Evolutionary conservation across 1,284 basidiomycete genomes (phyloP), one percentile per base, ranked within the genome.

Genomic region (Malassezia nana): DNA sequence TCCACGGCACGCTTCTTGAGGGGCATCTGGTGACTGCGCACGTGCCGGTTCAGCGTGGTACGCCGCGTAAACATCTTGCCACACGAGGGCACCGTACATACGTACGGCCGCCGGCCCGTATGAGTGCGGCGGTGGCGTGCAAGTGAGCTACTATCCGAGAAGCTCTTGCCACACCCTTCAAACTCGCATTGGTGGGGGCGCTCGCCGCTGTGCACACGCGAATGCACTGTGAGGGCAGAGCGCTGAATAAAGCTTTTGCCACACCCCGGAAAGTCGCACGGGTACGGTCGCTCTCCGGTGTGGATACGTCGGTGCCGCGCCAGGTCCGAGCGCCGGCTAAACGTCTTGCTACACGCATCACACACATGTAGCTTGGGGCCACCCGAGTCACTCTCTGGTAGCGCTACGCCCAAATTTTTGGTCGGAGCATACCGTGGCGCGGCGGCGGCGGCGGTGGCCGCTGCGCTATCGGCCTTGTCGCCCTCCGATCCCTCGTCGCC

Each of bases 191-290:
- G 81, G 74, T 89, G 87, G 2, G 87, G 87, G 69, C 86, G 86
- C 77, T 90, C 87, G 44, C 88, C 87, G 6, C 87, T 88, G 69
- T 90, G 87, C 8, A 87, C 85, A 32, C 87, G 83, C 50, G 81
- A 79, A 73, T 90, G 87, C 4, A 90, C 88, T 46, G 86, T 85
- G 52, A 90, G 76, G 20, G 88, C 88, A 0, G 68, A 70, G 35
- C 66, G 66, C 50, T 68, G 67, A 22, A 74, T 69, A 59, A 74
- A 74, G 50, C 67, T 69, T 59, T 74, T 74, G 42, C 67, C 66
- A 48, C 71, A 74, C 9, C 66, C 83, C 16, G 77, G 74, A 64
- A 85, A 80, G 29, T 69, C 63, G 62, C 75, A 76, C 6, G 70
- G 72, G 50, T 85, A 89, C 2, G 87, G 87, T 45, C 87, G 81